Conservation (phyloP, 2,329 filamentous ascomycete species). For the Stylonectria norvegica region DNA sequence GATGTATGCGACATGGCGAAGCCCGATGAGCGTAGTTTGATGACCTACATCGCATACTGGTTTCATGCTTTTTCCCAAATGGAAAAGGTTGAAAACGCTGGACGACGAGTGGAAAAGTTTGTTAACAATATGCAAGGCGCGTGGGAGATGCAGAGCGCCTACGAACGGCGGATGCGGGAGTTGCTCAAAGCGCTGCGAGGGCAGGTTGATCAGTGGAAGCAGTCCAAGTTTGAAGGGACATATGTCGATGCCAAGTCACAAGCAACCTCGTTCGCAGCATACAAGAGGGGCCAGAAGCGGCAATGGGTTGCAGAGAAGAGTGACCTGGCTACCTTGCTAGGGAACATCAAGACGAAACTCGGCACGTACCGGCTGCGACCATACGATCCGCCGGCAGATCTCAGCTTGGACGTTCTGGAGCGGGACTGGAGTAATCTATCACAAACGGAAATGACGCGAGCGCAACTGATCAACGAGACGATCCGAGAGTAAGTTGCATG, state of each 20-base stretch:
- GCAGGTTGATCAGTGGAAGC: conserved; percentile 74
- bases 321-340: conserved; percentile 84
- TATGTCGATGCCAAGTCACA: conserved; percentile 91
- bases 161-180: conserved; percentile 84
- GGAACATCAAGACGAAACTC: conserved; percentile 98
- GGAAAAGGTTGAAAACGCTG: conserved; percentile 97
- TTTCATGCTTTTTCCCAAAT: conserved; percentile 99
- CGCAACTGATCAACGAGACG: conserved; percentile 94
- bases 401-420: conserved; percentile 80
- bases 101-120: conserved; percentile 94
- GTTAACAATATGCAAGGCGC: conserved; percentile 98
- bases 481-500: conserved; percentile 72
- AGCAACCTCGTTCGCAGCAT: conserved; percentile 74
- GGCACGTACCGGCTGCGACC: conserved; percentile 88
- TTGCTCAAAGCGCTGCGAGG: conserved; percentile 70
- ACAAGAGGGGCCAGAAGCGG: conserved; percentile 87
- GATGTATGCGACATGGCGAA: conserved; percentile 96
- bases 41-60: conserved; percentile 99
- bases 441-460: conserved; percentile 79
- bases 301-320: conserved; percentile 98
- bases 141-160: conserved; percentile 99
- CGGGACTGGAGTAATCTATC: conserved; percentile 76
- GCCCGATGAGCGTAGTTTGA: conserved; percentile 92
- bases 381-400: conserved; percentile 82
- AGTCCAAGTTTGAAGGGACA: conserved; percentile 81